Percentiles rank a stretch among this genome's conserved stretches.
Evolutionary conservation across 2,329 filamentous ascomycete genomes (phyloP).

Genomic region (Ceratocystis colombiana): DNA sequence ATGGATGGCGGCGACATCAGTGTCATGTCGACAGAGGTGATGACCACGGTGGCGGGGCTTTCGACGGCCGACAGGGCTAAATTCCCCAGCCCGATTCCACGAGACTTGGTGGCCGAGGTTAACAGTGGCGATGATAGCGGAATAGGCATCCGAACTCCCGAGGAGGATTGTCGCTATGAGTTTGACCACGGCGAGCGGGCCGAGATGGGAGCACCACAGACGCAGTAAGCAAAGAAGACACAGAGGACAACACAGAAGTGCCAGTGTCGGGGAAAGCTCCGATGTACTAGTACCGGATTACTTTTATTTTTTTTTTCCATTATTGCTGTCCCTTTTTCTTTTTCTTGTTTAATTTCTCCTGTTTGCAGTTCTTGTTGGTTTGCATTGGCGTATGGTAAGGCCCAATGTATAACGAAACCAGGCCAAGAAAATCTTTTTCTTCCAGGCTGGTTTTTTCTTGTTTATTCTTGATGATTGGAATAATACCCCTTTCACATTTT

Average conservation of each 20-base stretch:
- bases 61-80: conserved; percentile 34
- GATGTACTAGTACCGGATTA: not conserved
- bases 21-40: conserved; percentile 14
- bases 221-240: conserved; percentile 5
- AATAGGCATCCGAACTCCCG: conserved; percentile 59
- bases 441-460: conserved; percentile 12
- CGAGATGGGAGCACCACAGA: conserved; percentile 24
- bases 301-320: conserved; percentile 10
- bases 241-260: not conserved
- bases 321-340: not conserved
- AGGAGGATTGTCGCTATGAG: conserved; percentile 46
- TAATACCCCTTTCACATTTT: not conserved
- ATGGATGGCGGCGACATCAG: conserved; percentile 31
- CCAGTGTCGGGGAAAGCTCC: not conserved
- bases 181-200: conserved; percentile 24
- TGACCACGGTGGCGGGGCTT: not conserved
- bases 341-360: not conserved
- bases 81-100: conserved; percentile 35
- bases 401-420: not conserved
- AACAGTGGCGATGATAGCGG: conserved; percentile 58
- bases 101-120: conserved; percentile 16
- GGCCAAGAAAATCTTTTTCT: too few species aligned
- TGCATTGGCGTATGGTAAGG: conserved; percentile 10
- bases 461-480: conserved; percentile 8
- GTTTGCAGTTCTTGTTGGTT: not conserved